These are phyloP conservation scores for Danielozyma ontarioensis DNA, from an alignment of 805 yeast species.

Conservation along the genomic window DNA sequence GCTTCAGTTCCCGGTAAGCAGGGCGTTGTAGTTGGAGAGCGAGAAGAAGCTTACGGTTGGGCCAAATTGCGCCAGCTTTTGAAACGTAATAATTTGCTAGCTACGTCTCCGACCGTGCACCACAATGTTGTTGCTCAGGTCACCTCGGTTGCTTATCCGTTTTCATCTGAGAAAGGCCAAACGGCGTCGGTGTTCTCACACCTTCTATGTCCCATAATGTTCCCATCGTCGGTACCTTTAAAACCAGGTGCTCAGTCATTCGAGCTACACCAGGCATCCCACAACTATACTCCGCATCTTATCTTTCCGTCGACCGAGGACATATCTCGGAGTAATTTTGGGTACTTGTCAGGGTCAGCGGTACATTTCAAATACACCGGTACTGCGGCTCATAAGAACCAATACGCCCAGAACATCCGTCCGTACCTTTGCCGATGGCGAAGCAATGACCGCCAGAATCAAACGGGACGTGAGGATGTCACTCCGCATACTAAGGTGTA, in stretches of 20 bases:
- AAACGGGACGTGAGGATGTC: constrained; percentile 30
- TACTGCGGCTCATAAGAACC: constrained; percentile 20
- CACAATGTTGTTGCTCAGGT: constrained; percentile 39
- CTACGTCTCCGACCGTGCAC: constrained; percentile 4
- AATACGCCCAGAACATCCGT: constrained; percentile 35
- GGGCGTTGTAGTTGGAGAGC: constrained; percentile 5
- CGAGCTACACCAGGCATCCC: constrained; percentile 14
- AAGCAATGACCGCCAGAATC: constrained; percentile 1
- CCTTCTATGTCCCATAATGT: constrained; percentile 41
- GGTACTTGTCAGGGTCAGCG: constrained; percentile 46
- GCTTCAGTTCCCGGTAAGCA: constrained; percentile 50
- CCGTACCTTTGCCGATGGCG: constrained; percentile 46
- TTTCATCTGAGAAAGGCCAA: constrained; percentile 13
- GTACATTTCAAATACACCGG: constrained; percentile 40
- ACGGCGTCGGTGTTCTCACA: constrained; percentile 43
- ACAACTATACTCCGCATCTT: constrained; percentile 29
- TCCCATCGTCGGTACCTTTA: constrained; percentile 21
- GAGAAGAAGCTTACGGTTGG: constrained; percentile 39
- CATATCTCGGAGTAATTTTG: constrained; percentile 36
- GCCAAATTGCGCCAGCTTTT: constrained; percentile 42
- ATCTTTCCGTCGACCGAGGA: constrained; percentile 43
- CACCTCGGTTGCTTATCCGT: constrained; percentile 48
- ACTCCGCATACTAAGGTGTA: constrained; percentile 72
- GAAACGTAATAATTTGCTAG: constrained; percentile 25
- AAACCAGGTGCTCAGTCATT: constrained; percentile 20